These are phyloP conservation scores for Proliferodiscus dingleyae DNA, from an alignment of 2,329 filamentous ascomycete species.

Conservation along the genomic window DNA sequence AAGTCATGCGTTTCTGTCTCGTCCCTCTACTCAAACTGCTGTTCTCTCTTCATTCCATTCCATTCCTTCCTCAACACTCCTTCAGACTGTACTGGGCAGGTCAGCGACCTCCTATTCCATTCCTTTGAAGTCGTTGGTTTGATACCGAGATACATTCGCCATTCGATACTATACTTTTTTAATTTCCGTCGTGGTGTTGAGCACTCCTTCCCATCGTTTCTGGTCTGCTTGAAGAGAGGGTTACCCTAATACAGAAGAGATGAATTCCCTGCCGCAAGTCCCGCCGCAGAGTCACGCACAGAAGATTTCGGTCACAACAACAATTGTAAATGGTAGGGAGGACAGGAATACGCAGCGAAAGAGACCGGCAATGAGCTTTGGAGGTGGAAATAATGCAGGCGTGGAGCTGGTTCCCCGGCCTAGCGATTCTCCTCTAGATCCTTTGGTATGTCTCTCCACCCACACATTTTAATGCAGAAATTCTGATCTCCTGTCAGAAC, in stretches of 20 bases:
- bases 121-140: too few species aligned
- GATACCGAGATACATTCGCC: not conserved
- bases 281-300: slow-evolving; percentile 5
- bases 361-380: slow-evolving; percentile 3
- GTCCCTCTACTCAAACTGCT: not conserved
- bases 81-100: too few species aligned
- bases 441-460: slow-evolving; percentile 39
- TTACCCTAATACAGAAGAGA: not conserved
- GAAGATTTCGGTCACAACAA: slow-evolving; percentile 6
- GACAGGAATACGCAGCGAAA: not conserved
- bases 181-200: too few species aligned
- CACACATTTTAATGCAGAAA: not conserved
- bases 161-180: slow-evolving; percentile 1
- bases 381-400: slow-evolving; percentile 6
- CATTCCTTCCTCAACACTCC: not conserved
- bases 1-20: not conserved
- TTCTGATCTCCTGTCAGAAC: slow-evolving; percentile 39
- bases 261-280: slow-evolving; percentile 2
- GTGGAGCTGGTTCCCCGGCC: slow-evolving; percentile 43
- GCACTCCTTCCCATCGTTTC: slow-evolving; percentile 1
- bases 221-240: slow-evolving; percentile 4
- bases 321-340: slow-evolving; percentile 1
- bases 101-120: too few species aligned
- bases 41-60: not conserved
- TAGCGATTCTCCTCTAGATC: slow-evolving; percentile 49